phyloP scores from a whole-genome alignment of 2,329 filamentous ascomycete species.

The Trichoderma polysporum region DNA sequence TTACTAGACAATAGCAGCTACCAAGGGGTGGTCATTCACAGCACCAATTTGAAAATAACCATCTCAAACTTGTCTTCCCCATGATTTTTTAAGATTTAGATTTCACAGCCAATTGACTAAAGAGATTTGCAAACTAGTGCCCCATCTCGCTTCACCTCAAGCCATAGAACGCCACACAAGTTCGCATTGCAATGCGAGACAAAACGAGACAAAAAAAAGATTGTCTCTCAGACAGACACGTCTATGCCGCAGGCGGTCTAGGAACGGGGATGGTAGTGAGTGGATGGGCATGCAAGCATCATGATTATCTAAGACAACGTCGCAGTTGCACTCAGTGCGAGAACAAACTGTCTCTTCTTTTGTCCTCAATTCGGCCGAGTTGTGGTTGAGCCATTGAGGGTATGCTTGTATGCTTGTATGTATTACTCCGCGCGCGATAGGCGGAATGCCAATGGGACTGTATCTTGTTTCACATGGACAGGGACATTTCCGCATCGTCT shows the following conservation, averaged over 20 bases:
- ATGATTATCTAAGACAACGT: neutral
- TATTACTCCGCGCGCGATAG: no score
- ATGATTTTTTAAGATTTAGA: neutral
- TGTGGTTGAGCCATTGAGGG: neutral
- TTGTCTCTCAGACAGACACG: neutral
- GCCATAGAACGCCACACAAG: neutral
- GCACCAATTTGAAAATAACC: neutral
- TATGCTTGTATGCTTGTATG: no score
- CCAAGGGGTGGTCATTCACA: neutral
- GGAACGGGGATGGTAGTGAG: neutral
- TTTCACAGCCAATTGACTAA: neutral
- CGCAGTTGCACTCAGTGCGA: neutral
- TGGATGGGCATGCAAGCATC: neutral
- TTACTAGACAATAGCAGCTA: neutral
- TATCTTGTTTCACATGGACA: neutral
- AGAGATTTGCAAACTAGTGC: neutral
- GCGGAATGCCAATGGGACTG: neutral
- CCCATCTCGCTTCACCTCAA: neutral
- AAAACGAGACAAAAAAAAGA: neutral
- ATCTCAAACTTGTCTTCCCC: neutral
- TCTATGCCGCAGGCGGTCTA: neutral
- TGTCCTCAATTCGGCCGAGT: neutral
- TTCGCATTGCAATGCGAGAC: neutral
- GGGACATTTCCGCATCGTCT: neutral
- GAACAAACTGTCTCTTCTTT: neutral